Conservation (phyloP, 1,284 basidiomycete genomes). For the Gomphus sp. region DNA sequence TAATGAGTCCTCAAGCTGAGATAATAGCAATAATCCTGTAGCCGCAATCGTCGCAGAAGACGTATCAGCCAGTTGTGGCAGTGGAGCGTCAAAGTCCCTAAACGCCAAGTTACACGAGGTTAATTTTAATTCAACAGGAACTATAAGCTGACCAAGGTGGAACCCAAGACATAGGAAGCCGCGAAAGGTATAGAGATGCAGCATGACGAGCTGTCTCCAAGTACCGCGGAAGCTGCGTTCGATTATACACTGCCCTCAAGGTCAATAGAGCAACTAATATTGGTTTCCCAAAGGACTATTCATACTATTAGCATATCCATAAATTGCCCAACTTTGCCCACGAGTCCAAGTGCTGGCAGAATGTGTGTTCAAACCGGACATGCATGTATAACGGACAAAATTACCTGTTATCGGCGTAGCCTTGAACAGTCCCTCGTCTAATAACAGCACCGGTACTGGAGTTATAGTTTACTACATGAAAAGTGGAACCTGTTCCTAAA, state of each 20-base stretch:
- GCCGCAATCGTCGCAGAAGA: constrained; percentile 56
- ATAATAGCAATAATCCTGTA: constrained; percentile 48
- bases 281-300: constrained; percentile 5
- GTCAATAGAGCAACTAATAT: constrained; percentile 11
- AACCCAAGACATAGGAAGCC: constrained; percentile 47
- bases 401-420: constrained; percentile 46
- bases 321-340: constrained; percentile 63
- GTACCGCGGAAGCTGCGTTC: constrained; percentile 40
- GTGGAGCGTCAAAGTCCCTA: constrained; percentile 66
- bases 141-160: constrained; percentile 45
- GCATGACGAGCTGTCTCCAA: constrained; percentile 48
- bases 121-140: neutral
- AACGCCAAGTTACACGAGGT: neutral
- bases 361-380: neutral
- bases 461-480: constrained; percentile 62
- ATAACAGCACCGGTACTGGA: constrained; percentile 51
- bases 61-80: constrained; percentile 52
- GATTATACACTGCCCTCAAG: constrained; percentile 41
- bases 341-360: constrained; percentile 55
- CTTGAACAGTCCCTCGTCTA: constrained; percentile 46
- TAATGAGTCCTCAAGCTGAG: constrained; percentile 35
- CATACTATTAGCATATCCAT: constrained; percentile 60
- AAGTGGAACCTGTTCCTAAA: constrained; percentile 40
- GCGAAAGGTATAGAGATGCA: constrained; percentile 48
- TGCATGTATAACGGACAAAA: neutral